Conservation (phyloP, 2,329 filamentous ascomycete species). For the Colletotrichum shisoi region DNA sequence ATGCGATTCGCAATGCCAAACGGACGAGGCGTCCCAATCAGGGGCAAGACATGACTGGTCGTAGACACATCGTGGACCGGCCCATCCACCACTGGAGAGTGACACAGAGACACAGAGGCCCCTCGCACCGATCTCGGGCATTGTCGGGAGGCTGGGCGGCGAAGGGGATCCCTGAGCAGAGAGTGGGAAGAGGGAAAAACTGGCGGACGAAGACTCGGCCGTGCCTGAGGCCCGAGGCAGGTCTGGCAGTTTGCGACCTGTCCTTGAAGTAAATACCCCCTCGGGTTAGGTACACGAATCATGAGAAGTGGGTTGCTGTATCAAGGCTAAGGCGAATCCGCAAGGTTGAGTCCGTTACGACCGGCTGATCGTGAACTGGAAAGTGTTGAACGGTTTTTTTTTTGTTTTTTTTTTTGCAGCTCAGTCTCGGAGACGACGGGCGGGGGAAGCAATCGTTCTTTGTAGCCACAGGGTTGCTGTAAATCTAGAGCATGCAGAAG, state of each 20-base stretch:
- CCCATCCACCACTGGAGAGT: conserved; percentile 8
- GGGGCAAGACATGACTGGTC: conserved; percentile 30
- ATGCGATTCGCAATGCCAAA: conserved; percentile 22
- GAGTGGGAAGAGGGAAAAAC: conserved; percentile 5
- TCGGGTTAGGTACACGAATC: conserved; percentile 35
- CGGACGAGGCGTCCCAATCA: conserved; percentile 37
- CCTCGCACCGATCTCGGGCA: conserved; percentile 39
- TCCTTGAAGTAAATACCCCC: conserved; percentile 12
- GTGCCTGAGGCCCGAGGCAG: conserved; percentile 13
- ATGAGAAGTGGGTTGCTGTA: conserved; percentile 38
- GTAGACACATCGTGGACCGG: conserved; percentile 37
- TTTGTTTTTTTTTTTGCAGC: not conserved
- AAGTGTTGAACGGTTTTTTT: not conserved
- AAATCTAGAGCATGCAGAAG: not conserved
- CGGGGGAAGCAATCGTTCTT: not conserved
- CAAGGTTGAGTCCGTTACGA: conserved; percentile 30
- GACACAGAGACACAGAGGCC: conserved; percentile 26
- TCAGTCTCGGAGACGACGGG: not conserved
- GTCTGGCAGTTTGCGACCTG: not conserved
- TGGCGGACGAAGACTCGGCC: conserved; percentile 12
- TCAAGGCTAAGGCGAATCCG: conserved; percentile 22
- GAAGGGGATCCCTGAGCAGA: conserved; percentile 23
- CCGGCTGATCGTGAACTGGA: conserved; percentile 19
- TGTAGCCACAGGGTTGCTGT: not conserved
- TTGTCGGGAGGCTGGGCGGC: conserved; percentile 36